Base-by-base conservation (phyloP, 345 rosid species). In the Eucalyptus curtisii region DNA sequence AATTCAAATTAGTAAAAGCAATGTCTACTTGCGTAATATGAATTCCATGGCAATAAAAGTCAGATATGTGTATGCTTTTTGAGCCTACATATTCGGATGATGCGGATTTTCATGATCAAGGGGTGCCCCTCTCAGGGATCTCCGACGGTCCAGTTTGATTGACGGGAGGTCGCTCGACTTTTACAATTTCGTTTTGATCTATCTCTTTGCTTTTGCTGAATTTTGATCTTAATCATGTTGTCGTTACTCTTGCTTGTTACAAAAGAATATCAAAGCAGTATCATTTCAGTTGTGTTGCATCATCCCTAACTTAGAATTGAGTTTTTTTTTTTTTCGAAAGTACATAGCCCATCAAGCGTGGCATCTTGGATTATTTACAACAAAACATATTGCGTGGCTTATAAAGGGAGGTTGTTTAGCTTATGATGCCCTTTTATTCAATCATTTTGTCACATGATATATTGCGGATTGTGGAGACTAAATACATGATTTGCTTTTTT, bases 81-180 rank as follows among this genome's bases (percentile, higher is more conserved):
- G 25, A 52, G 57, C 25, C 25, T 10, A 10, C 57, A 52, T 52
- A 20, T 1, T 52, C 5, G 4, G 71, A 30, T 27, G 33, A 61
- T 61, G 68, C 68, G 1, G 17, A 61, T 61, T 61, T 61, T 27
- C 68, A 27, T 30, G 71, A 0, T 61, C 71, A 61, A 30, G 19
- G 7, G 71, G 31, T 30, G 31, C 71, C 33, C 16, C 71, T 30
- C 71, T 61, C 1, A 17, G 17, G 8, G 31, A 61, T 13, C 31
- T 30, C 5, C 7, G 17, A 61, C 0, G 1, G 8, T 61, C 16
- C 0, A 19, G 7, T 37, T 2, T 2, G 13, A 17, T 33, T 5
- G 25, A 33, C 2, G 1, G 44, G 13, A 68, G 47, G 8, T 44
- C 1, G 6, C 82, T 20, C 0, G 47, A 76, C 8, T 76, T 76